Evolutionary conservation across 352 stramenopile species (phyloP), one percentile per base, ranked within the genome.

Genomic region (Phytophthora cryptogea): DNA sequence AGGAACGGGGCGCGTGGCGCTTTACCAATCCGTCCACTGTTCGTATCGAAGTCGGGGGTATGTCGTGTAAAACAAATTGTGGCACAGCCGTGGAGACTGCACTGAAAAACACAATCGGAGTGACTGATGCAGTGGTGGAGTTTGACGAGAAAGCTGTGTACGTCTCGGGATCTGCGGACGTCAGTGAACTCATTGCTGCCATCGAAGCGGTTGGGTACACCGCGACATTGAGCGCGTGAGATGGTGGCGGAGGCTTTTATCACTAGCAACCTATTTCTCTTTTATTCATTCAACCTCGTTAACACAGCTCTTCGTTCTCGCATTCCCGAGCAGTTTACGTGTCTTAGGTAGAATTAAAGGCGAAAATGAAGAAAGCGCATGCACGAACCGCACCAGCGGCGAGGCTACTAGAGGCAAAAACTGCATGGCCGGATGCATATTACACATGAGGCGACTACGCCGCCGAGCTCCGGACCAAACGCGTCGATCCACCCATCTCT

Each of bases 21-120:
- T 86, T 80, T 52, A 78, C 69, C 13, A 68, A 86, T 50, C 69
- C 69, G 40, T 80, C 76, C 14, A 86, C 71, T 14, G 65, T 91
- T 27, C 57, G 74, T 4, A 66, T 93, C 23, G 54, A 68, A 36
- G 74, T 98, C 10, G 83, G 93, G 50, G 89, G 89, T 32, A 96
- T 96, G 78, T 97, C 75, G 64, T 97, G 89, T 45, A 92, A 96
- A 77, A 98, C 97, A 43, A 98, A 97, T 68, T 96, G 92, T 65
- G 97, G 96, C 47, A 96, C 57, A 30, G 96, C 89, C 3, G 88
- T 96, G 23, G 65, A 89, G 65, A 83, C 60, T 40, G 81, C 89
- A 33, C 63, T 97, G 56, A 60, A 60, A n/a, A 60, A 40, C 42
- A 60, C 53, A 16, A 47, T 66, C 9, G 83, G 86, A 30, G 88